Evolutionary conservation across 306 rosid species (phyloP).

Genomic region (Prunus armeniaca): DNA sequence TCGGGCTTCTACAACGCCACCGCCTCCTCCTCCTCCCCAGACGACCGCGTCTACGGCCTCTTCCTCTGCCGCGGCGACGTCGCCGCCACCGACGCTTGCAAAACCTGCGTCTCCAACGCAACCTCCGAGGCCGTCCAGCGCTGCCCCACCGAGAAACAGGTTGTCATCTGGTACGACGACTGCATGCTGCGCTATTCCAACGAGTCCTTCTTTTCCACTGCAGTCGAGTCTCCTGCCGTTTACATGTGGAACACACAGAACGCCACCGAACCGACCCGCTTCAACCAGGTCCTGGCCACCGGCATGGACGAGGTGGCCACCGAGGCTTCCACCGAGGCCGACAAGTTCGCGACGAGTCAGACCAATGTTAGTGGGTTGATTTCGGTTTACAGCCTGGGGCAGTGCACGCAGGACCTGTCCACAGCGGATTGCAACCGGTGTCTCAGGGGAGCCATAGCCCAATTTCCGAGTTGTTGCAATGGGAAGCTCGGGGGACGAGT

Average conservation of each 20-base stretch:
- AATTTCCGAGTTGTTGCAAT: not conserved
- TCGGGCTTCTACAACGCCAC: constrained; percentile 17
- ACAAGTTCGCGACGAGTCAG: constrained; percentile 1
- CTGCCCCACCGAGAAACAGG: constrained; percentile 42
- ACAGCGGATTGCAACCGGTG: not conserved
- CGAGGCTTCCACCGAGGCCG: not conserved
- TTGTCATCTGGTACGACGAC: constrained; percentile 47
- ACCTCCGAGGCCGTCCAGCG: not conserved
- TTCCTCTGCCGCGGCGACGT: constrained; percentile 56
- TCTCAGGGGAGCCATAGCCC: not conserved
- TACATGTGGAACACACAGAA: not conserved
- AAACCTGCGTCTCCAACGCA: constrained; percentile 39
- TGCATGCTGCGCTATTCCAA: constrained; percentile 50
- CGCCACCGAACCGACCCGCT: not conserved
- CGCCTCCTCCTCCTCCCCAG: not conserved
- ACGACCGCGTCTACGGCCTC: constrained; percentile 31
- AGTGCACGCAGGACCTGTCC: constrained; percentile 33
- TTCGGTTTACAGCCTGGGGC: constrained; percentile 18
- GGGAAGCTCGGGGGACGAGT: not conserved
- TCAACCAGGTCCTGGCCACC: not conserved
- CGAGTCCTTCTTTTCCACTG: constrained; percentile 25
- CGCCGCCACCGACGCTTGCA: constrained; percentile 25
- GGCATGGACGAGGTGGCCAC: too few species aligned
- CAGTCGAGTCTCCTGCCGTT: accelerated
- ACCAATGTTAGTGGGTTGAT: not conserved